These are phyloP conservation scores for Sicyos edulis DNA, from an alignment of 306 rosid species.

Conservation along the genomic window DNA sequence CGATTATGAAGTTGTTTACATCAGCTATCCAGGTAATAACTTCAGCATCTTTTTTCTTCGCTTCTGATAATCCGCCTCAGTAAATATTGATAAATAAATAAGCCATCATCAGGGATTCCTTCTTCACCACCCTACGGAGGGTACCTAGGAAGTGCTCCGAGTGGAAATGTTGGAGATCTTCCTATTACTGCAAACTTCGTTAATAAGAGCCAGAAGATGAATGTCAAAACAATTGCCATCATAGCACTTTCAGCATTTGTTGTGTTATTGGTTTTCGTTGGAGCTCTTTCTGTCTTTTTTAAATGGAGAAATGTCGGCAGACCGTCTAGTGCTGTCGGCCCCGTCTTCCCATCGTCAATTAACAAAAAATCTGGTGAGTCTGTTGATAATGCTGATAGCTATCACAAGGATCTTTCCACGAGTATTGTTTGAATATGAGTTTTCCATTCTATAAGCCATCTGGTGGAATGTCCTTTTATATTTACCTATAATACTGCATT, in stretches of 20 bases:
- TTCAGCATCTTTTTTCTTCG: conserved; percentile 26
- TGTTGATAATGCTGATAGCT: conserved; percentile 13
- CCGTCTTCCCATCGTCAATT: conserved; percentile 42
- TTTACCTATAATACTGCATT: conserved; percentile 8
- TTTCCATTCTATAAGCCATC: not conserved
- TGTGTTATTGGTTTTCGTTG: conserved; percentile 55
- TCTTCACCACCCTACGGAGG: conserved; percentile 47
- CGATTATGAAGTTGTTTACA: conserved; percentile 49
- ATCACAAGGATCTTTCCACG: conserved; percentile 5
- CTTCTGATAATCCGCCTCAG: conserved; percentile 1
- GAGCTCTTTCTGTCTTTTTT: conserved; percentile 44
- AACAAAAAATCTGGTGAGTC: conserved; percentile 75
- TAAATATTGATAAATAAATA: conserved; percentile 36
- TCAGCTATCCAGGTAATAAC: conserved; percentile 71
- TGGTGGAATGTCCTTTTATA: not conserved
- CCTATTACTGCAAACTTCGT: conserved; percentile 53
- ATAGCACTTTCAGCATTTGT: conserved; percentile 69
- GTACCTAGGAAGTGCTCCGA: conserved; percentile 40
- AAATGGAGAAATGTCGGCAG: conserved; percentile 67
- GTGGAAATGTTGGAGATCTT: conserved; percentile 37
- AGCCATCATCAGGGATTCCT: conserved; percentile 60
- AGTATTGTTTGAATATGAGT: not conserved
- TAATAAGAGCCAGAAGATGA: conserved; percentile 53
- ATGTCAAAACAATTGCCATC: conserved; percentile 46
- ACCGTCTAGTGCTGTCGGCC: conserved; percentile 63